Percentiles rank a stretch among this genome's conserved stretches.
Evolutionary conservation across 2,329 filamentous ascomycete species (phyloP).

Genomic region (Fusarium transvaalense): DNA sequence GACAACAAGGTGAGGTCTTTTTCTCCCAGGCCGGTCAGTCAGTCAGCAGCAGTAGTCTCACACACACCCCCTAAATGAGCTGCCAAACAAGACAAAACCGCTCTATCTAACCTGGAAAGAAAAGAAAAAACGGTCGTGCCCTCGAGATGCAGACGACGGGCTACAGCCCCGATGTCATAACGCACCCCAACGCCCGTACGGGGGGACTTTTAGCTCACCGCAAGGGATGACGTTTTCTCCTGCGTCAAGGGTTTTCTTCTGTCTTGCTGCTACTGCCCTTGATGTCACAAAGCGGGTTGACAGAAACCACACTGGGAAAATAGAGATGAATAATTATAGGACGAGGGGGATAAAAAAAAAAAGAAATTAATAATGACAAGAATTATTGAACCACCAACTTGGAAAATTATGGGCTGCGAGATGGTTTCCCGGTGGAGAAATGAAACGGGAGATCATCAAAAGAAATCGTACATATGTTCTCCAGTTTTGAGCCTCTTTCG

Average conservation of each 20-base stretch:
- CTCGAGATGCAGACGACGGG: slow-evolving; percentile 3
- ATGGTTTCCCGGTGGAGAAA: slow-evolving; percentile 29
- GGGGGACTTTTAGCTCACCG: slow-evolving; percentile 6
- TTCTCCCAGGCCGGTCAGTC: not conserved
- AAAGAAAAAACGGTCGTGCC: slow-evolving; percentile 3
- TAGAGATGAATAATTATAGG: not conserved
- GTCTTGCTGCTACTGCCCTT: not conserved
- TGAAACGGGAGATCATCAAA: slow-evolving; percentile 43
- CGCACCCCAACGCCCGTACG: slow-evolving; percentile 21
- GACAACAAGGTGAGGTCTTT: slow-evolving; percentile 14
- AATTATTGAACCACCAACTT: not conserved
- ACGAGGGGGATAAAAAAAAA: not conserved
- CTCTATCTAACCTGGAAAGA: slow-evolving; percentile 15
- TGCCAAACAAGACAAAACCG: not conserved
- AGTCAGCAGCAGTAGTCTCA: not conserved
- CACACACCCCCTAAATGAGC: slow-evolving; percentile 9
- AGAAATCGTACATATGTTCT: slow-evolving; percentile 12
- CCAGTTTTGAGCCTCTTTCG: slow-evolving; percentile 29
- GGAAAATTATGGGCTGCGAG: slow-evolving; percentile 29
- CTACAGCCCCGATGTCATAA: slow-evolving; percentile 37
- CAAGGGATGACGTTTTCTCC: slow-evolving; percentile 32
- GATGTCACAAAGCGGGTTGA: slow-evolving; percentile 13
- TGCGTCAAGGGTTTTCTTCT: slow-evolving; percentile 33
- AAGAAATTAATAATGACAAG: not conserved
- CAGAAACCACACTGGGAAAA: slow-evolving; percentile 17